These are phyloP conservation scores for Agaricus subrufescens DNA, from an alignment of 768 basidiomycete genomes.

Conservation along the genomic window DNA sequence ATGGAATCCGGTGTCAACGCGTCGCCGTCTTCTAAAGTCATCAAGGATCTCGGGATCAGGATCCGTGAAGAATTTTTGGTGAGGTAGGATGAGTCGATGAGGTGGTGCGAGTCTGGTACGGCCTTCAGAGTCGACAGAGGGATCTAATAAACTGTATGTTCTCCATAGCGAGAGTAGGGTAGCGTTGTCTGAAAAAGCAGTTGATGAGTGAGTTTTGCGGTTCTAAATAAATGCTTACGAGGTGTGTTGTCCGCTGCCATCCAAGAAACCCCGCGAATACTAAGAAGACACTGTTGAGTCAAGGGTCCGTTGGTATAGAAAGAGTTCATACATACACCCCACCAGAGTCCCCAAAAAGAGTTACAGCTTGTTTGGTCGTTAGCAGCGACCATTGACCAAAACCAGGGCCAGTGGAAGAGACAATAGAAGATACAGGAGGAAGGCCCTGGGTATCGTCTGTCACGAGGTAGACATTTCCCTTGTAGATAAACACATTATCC, in stretches of 20 bases:
- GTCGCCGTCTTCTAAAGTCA: conserved; percentile 33
- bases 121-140: conserved; percentile 36
- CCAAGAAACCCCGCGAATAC: conserved; percentile 69
- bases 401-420: conserved; percentile 33
- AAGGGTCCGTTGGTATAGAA: neutral
- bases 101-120: conserved; percentile 57
- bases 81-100: conserved; percentile 70
- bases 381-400: conserved; percentile 58
- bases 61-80: conserved; percentile 57
- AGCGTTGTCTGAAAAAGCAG: conserved; percentile 49
- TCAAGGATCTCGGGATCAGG: conserved; percentile 30
- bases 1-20: conserved; percentile 64
- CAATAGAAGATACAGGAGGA: conserved; percentile 50
- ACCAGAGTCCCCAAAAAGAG: conserved; percentile 46
- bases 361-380: conserved; percentile 42
- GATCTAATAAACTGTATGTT: conserved; percentile 62
- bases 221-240: conserved; percentile 29
- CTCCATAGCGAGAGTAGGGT: conserved; percentile 77
- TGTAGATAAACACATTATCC: conserved; percentile 74
- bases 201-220: neutral
- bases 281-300: conserved; percentile 17
- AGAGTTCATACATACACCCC: conserved; percentile 36
- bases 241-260: conserved; percentile 50
- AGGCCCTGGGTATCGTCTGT: conserved; percentile 59
- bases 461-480: conserved; percentile 71